A percentile compares a stretch with the other conserved stretches of the same genome.
These are phyloP conservation scores for Saccharomycopsis sp. DNA, from an alignment of 805 yeast genomes.

Conservation along the genomic window DNA sequence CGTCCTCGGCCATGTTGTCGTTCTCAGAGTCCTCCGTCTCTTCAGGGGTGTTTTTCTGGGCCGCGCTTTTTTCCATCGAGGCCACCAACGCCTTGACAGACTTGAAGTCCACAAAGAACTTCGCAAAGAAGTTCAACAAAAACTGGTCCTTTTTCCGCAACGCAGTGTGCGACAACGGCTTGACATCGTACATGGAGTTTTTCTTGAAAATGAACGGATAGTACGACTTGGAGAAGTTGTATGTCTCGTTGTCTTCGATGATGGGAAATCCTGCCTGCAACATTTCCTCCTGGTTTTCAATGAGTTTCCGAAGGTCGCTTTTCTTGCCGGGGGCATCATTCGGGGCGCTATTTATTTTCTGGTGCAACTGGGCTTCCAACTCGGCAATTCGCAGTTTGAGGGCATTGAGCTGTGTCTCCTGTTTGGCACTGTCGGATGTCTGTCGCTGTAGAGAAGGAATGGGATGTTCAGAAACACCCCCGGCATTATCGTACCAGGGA, in stretches of 20 bases:
- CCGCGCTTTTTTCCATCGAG: constrained; percentile 3
- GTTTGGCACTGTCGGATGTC: background rate
- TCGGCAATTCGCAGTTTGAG: background rate
- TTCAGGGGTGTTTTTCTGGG: background rate
- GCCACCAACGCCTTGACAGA: constrained; percentile 6
- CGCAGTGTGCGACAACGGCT: constrained; percentile 12
- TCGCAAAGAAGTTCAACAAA: constrained; percentile 10
- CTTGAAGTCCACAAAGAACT: constrained; percentile 11
- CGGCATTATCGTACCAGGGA: background rate
- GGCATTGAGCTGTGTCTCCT: background rate
- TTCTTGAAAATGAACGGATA: constrained; percentile 5
- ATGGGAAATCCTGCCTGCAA: constrained; percentile 5
- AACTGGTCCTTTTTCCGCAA: constrained; percentile 9
- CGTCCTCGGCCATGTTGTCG: background rate
- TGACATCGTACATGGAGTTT: constrained; percentile 2
- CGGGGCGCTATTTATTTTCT: background rate
- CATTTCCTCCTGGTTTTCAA: constrained; percentile 1
- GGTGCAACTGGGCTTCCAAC: background rate
- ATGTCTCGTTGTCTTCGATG: constrained; percentile 5
- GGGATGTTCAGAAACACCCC: background rate
- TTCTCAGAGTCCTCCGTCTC: background rate
- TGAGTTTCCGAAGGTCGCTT: background rate
- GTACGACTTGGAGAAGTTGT: constrained; percentile 9
- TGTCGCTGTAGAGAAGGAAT: background rate
- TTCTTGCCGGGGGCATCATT: background rate